These are phyloP conservation scores for Pigoraptor vietnamica DNA, from an alignment of 78 protist genomes.

Conservation along the genomic window DNA sequence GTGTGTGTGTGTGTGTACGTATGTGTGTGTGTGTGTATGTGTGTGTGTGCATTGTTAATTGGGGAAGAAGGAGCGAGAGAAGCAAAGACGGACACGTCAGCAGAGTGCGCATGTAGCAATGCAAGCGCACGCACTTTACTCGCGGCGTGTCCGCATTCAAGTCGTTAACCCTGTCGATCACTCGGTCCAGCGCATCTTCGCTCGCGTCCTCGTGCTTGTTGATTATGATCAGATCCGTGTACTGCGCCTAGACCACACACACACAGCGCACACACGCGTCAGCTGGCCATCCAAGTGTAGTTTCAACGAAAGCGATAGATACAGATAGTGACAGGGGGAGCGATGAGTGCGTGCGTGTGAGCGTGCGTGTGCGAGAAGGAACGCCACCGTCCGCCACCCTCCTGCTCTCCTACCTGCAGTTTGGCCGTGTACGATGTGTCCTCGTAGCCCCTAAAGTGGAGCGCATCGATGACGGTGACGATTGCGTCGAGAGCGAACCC, in stretches of 20 bases:
- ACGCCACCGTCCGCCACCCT: background rate
- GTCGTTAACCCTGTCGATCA: slow-evolving; percentile 4
- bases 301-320: too few relatives aligned
- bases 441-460: slow-evolving; percentile 5
- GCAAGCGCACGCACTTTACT: background rate
- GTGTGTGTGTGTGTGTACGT: too few relatives aligned
- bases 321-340: too few relatives aligned
- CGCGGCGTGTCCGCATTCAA: slow-evolving; percentile 10
- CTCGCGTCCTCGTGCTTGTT: slow-evolving; percentile 13
- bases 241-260: background rate
- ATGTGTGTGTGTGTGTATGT: too few relatives aligned
- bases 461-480: slow-evolving; percentile 2
- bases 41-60: too few relatives aligned
- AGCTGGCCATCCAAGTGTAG: too few relatives aligned
- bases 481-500: slow-evolving; percentile 3
- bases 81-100: too few relatives aligned
- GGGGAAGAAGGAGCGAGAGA: too few relatives aligned
- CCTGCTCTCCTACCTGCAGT: background rate
- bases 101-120: too few relatives aligned
- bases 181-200: background rate
- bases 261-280: too few relatives aligned
- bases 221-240: slow-evolving; percentile 9
- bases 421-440: background rate
- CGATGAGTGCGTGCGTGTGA: too few relatives aligned
- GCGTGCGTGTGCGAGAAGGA: too few relatives aligned